These are phyloP conservation scores for Rhododendron ovatum DNA, from an alignment of 148 eudicot genomes.

Conservation along the genomic window DNA sequence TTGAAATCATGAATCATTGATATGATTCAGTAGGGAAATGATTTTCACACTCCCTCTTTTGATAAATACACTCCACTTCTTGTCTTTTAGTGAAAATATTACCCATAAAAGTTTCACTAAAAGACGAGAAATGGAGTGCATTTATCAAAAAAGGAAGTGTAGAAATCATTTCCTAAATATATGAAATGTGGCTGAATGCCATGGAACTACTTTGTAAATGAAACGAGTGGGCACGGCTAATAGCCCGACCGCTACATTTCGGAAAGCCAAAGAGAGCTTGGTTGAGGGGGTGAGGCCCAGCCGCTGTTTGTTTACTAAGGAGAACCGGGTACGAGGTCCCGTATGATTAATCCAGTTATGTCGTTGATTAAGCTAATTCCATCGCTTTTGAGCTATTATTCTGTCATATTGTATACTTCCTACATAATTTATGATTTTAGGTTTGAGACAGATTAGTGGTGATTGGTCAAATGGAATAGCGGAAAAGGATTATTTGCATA, in stretches of 20 bases:
- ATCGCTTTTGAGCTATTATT: neutral
- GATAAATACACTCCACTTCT: neutral
- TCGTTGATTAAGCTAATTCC: neutral
- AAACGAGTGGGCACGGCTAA: neutral
- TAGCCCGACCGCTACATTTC: neutral
- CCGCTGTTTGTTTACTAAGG: neutral
- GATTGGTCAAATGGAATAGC: neutral
- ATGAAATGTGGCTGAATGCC: neutral
- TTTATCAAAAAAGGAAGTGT: too few relatives aligned
- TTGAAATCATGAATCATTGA: neutral
- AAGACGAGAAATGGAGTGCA: too few relatives aligned
- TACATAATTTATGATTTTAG: neutral
- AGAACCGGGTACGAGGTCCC: neutral
- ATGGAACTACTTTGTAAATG: neutral
- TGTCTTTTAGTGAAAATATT: neutral
- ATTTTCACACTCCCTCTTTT: neutral
- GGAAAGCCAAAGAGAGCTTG: neutral
- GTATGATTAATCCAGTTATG: neutral
- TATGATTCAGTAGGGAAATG: neutral
- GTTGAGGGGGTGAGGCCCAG: neutral
- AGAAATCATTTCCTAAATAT: neutral
- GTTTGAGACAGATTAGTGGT: neutral
- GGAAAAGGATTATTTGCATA: neutral
- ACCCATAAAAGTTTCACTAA: neutral
- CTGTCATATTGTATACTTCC: neutral